Percentiles rank a stretch among this genome's conserved stretches.
Conservation (phyloP, 2,329 filamentous ascomycete genomes). For the Hypomyces rosellus region DNA sequence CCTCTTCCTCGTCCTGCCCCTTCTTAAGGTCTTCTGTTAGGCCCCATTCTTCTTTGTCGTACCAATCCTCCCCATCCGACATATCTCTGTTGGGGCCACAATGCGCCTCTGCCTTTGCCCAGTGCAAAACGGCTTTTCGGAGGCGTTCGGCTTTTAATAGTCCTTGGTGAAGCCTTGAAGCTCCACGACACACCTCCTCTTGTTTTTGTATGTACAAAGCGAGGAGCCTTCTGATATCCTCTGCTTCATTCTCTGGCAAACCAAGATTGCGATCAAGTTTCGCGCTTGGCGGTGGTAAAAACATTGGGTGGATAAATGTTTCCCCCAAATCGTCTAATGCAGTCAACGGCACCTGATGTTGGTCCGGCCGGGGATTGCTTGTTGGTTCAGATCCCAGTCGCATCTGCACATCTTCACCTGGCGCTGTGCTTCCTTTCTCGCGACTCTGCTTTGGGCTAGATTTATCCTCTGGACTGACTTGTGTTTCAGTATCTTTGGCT, state of each 20-base stretch:
- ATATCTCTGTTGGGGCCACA: slow-evolving; percentile 61
- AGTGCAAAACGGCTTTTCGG: slow-evolving; percentile 64
- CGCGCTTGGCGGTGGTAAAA: slow-evolving; percentile 56
- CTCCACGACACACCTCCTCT: slow-evolving; percentile 71
- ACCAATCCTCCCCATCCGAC: slow-evolving; percentile 88
- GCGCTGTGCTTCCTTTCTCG: slow-evolving; percentile 3
- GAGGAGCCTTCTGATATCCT: slow-evolving; percentile 68
- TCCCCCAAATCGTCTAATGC: slow-evolving; percentile 28
- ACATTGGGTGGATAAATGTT: slow-evolving; percentile 67
- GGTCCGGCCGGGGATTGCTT: slow-evolving; percentile 30
- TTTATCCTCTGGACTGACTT: neutral
- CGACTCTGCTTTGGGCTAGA: neutral
- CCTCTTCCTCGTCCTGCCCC: slow-evolving; percentile 76
- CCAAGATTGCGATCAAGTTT: slow-evolving; percentile 64
- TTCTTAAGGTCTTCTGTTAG: slow-evolving; percentile 70
- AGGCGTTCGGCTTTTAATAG: slow-evolving; percentile 67
- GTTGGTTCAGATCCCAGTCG: slow-evolving; percentile 15
- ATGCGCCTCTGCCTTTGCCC: slow-evolving; percentile 74
- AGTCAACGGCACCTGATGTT: neutral
- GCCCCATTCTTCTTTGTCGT: slow-evolving; percentile 74
- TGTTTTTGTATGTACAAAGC: slow-evolving; percentile 79
- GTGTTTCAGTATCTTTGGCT: neutral
- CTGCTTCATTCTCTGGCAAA: slow-evolving; percentile 66
- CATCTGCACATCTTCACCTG: slow-evolving; percentile 19
- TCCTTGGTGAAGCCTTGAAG: slow-evolving; percentile 61